Evolutionary conservation across 805 yeast species (phyloP).

Genomic region (Candida gorgasii): DNA sequence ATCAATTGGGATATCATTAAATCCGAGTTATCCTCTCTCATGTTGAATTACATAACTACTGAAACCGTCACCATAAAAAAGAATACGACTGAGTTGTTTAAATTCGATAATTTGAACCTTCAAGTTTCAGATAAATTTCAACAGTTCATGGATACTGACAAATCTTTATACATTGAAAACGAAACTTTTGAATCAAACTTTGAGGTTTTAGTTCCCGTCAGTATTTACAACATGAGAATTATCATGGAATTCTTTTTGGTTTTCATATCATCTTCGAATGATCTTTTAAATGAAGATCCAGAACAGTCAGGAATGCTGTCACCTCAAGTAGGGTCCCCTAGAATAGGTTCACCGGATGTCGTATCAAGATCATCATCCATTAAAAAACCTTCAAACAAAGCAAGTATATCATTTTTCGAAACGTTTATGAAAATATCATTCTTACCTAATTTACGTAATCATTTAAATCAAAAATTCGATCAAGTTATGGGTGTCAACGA

Average conservation of each 20-base stretch:
- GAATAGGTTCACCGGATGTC: not conserved
- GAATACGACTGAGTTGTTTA: constrained; percentile 26
- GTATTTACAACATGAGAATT: constrained; percentile 77
- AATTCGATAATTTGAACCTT: constrained; percentile 31
- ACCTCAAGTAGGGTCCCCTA: constrained; percentile 1
- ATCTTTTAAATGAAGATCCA: constrained; percentile 1
- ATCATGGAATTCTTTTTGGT: constrained; percentile 71
- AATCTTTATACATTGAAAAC: constrained; percentile 55
- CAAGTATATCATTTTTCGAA: constrained; percentile 50
- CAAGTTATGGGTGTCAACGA: constrained; percentile 7
- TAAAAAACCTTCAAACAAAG: constrained; percentile 15
- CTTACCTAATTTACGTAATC: constrained; percentile 60
- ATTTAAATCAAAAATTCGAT: constrained; percentile 32
- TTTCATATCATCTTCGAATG: constrained; percentile 58
- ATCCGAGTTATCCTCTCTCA: constrained; percentile 33
- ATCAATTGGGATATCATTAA: constrained; percentile 32
- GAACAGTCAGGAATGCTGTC: not conserved
- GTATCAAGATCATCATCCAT: not conserved
- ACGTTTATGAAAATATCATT: constrained; percentile 65
- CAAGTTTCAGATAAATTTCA: constrained; percentile 9
- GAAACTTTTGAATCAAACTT: constrained; percentile 58
- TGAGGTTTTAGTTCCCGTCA: constrained; percentile 66
- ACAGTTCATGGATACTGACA: constrained; percentile 10
- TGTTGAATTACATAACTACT: constrained; percentile 35
- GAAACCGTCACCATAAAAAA: constrained; percentile 14